Conservation (phyloP, 2,329 filamentous ascomycete genomes). For the Stagonosporopsis cucurbitacearum region DNA sequence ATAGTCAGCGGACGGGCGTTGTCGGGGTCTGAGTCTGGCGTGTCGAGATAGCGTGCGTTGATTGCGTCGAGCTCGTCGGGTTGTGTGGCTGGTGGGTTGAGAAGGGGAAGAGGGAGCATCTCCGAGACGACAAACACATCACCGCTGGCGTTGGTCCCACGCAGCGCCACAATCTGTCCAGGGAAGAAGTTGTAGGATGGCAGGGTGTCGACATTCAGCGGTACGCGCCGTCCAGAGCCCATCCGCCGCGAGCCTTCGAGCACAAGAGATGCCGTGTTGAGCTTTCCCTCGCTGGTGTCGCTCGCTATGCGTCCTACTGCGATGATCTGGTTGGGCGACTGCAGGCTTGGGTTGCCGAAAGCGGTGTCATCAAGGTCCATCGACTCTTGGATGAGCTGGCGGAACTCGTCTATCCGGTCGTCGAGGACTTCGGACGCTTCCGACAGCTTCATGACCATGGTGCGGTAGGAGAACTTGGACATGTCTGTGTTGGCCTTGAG, state of each 20-base stretch:
- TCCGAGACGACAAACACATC: conserved; percentile 81
- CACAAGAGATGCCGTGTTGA: conserved; percentile 84
- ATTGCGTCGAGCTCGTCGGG: conserved; percentile 70
- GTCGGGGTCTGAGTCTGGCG: conserved; percentile 60
- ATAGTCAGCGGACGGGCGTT: conserved; percentile 72
- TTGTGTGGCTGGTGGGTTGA: conserved; percentile 75
- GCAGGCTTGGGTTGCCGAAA: conserved; percentile 85
- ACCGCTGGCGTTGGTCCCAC: conserved; percentile 86
- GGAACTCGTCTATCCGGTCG: conserved; percentile 92
- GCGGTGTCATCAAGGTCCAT: conserved; percentile 77
- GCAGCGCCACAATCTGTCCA: conserved; percentile 88
- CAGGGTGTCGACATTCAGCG: conserved; percentile 75
- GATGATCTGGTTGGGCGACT: conserved; percentile 85
- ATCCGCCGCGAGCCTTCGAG: conserved; percentile 86
- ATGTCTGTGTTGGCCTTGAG: conserved; percentile 85
- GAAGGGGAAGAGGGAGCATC: conserved; percentile 74
- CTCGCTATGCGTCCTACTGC: conserved; percentile 91
- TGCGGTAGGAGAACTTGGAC: conserved; percentile 89
- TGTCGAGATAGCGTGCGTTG: conserved; percentile 71
- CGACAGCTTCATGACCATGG: conserved; percentile 91
- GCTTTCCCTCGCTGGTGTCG: conserved; percentile 82
- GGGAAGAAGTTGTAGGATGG: conserved; percentile 85
- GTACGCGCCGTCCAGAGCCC: conserved; percentile 81
- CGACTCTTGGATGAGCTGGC: conserved; percentile 73
- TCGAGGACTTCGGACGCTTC: conserved; percentile 93